phyloP scores from a whole-genome alignment of 768 basidiomycete genomes.

The Kwoniella heveanensis region DNA sequence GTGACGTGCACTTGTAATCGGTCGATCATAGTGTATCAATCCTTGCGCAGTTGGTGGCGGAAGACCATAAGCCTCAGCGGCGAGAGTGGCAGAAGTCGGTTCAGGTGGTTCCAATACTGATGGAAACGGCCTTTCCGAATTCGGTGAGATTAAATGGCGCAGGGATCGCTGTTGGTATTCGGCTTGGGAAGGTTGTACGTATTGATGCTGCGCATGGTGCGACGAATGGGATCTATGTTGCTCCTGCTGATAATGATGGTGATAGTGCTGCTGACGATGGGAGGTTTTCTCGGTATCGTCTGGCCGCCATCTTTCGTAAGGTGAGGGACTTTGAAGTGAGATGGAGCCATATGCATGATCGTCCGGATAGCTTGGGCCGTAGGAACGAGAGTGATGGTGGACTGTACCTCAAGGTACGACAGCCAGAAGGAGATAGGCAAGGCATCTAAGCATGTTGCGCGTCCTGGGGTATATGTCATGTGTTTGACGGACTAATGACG shows the following conservation, averaged over 20 bases:
- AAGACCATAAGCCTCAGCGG: neutral
- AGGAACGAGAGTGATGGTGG: neutral
- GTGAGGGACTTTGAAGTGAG: constrained; percentile 3
- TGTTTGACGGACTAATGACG: neutral
- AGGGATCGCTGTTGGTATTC: neutral
- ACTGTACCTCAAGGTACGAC: constrained; percentile 2
- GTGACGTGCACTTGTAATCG: neutral
- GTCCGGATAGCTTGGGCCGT: neutral
- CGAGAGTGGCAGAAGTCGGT: neutral
- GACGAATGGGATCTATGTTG: neutral
- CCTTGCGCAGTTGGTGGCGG: neutral
- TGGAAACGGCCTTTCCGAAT: constrained; percentile 14
- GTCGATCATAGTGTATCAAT: constrained; percentile 2
- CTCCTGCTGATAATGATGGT: neutral
- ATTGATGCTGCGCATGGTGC: constrained; percentile 3
- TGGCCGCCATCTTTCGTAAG: neutral
- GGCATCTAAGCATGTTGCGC: constrained; percentile 1
- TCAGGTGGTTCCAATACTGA: constrained; percentile 12
- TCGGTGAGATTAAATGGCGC: neutral
- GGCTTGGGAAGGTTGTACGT: neutral
- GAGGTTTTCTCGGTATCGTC: neutral
- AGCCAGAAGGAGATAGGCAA: neutral
- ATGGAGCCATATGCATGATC: neutral
- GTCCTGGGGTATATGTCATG: neutral
- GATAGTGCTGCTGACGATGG: neutral